Conservation (phyloP, 768 basidiomycete genomes). For the Phlebiopsis gigantea region DNA sequence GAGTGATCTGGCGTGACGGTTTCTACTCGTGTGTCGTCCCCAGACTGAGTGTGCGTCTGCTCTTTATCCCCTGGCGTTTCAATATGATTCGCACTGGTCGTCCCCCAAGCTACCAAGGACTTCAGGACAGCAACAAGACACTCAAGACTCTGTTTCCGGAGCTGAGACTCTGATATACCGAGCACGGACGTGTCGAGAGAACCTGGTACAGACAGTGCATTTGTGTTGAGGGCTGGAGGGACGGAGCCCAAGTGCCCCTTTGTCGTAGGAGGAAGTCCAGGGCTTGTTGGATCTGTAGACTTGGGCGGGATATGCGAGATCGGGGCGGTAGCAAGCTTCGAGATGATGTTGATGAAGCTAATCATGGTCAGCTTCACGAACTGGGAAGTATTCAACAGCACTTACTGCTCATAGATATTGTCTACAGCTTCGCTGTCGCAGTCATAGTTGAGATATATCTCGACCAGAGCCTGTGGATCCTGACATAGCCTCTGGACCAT, state of each 20-base stretch:
- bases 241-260: slow-evolving; percentile 39
- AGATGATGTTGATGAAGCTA: slow-evolving; percentile 92
- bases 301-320: slow-evolving; percentile 44
- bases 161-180: slow-evolving; percentile 75
- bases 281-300: slow-evolving; percentile 53
- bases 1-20: slow-evolving; percentile 52
- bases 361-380: neutral
- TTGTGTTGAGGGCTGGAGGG: slow-evolving; percentile 62
- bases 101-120: slow-evolving; percentile 91
- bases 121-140: slow-evolving; percentile 85
- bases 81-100: slow-evolving; percentile 32
- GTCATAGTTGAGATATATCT: slow-evolving; percentile 98
- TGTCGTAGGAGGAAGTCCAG: slow-evolving; percentile 48
- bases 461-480: slow-evolving; percentile 96
- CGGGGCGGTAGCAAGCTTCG: slow-evolving; percentile 74
- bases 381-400: slow-evolving; percentile 12
- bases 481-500: slow-evolving; percentile 87
- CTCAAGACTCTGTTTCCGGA: slow-evolving; percentile 91
- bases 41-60: slow-evolving; percentile 38
- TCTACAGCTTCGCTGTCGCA: slow-evolving; percentile 93
- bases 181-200: slow-evolving; percentile 62
- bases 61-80: slow-evolving; percentile 33
- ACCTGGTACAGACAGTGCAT: slow-evolving; percentile 59
- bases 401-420: slow-evolving; percentile 95
- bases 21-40: slow-evolving; percentile 51